phyloP scores from a whole-genome alignment of 495 filamentous ascomycete genomes.

The Pyrenopolyporus hunteri region DNA sequence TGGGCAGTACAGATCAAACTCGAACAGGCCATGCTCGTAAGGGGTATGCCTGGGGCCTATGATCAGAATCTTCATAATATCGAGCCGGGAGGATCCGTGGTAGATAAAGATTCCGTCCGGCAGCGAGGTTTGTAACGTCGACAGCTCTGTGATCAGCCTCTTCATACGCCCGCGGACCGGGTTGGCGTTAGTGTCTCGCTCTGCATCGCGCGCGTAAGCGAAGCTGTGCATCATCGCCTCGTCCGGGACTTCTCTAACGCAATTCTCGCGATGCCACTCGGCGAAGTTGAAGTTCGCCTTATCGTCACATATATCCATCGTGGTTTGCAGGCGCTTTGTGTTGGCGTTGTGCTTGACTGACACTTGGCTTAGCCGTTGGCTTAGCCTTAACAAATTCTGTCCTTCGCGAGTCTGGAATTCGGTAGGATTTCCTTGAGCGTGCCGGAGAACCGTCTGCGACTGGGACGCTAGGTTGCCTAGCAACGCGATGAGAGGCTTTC shows the following conservation, averaged over 20 bases:
- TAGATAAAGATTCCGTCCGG: constrained; percentile 66
- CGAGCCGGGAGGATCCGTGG: constrained; percentile 56
- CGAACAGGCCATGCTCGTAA: constrained; percentile 67
- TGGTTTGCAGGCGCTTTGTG: neutral
- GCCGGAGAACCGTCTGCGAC: constrained; percentile 18
- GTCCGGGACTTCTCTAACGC: constrained; percentile 47
- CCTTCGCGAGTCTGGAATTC: constrained; percentile 24
- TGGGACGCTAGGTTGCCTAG: constrained; percentile 19
- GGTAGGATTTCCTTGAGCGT: constrained; percentile 1
- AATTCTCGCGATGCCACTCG: constrained; percentile 48
- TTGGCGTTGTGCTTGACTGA: neutral
- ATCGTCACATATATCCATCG: constrained; percentile 12
- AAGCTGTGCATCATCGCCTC: constrained; percentile 42
- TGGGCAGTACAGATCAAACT: constrained; percentile 62
- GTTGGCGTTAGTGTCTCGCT: neutral
- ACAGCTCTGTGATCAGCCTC: constrained; percentile 58
- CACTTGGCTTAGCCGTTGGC: constrained; percentile 16
- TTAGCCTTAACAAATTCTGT: constrained; percentile 10
- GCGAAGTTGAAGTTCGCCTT: constrained; percentile 8
- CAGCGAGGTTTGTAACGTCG: constrained; percentile 56
- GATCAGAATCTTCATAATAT: constrained; percentile 65
- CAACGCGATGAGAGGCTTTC: constrained; percentile 20
- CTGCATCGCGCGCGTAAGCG: constrained; percentile 13
- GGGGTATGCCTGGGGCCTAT: constrained; percentile 62
- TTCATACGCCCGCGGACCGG: constrained; percentile 51